Percentiles rank a stretch among this genome's conserved stretches.
Conservation (phyloP, 257 asterid genomes). For the Nicotiana benthamiana region DNA sequence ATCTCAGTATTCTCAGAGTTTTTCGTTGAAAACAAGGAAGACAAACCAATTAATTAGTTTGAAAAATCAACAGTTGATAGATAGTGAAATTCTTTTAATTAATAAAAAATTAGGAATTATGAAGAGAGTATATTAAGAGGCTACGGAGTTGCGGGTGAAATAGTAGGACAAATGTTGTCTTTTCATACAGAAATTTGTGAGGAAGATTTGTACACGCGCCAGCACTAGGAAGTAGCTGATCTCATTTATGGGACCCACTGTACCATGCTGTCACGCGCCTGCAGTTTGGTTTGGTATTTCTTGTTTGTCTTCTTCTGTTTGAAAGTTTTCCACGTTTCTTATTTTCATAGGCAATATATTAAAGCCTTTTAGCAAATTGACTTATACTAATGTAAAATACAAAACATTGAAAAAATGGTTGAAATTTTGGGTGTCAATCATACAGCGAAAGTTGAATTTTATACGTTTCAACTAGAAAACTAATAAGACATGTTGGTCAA, state of each 20-base stretch:
- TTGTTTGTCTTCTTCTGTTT: slow-evolving; percentile 7
- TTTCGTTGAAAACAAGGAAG: slow-evolving; percentile 2
- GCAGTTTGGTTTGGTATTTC: neutral
- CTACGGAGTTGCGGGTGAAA: slow-evolving; percentile 10
- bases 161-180: slow-evolving; percentile 40
- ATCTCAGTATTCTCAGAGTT: neutral
- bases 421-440: neutral
- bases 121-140: neutral
- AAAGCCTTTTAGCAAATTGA: neutral
- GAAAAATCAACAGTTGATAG: neutral
- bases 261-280: slow-evolving; percentile 6
- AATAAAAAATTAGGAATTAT: neutral
- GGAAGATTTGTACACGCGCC: slow-evolving; percentile 53
- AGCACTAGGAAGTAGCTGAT: slow-evolving; percentile 13
- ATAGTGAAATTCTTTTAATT: neutral
- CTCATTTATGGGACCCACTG: slow-evolving; percentile 18
- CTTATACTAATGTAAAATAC: neutral
- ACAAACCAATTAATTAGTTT: neutral
- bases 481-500: too few species aligned
- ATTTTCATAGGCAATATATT: neutral
- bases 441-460: neutral
- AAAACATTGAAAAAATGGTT: neutral
- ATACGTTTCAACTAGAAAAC: too few species aligned
- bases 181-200: slow-evolving; percentile 45
- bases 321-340: neutral